Conservation (phyloP, 257 asterid genomes). For the Salvia hispanica region DNA sequence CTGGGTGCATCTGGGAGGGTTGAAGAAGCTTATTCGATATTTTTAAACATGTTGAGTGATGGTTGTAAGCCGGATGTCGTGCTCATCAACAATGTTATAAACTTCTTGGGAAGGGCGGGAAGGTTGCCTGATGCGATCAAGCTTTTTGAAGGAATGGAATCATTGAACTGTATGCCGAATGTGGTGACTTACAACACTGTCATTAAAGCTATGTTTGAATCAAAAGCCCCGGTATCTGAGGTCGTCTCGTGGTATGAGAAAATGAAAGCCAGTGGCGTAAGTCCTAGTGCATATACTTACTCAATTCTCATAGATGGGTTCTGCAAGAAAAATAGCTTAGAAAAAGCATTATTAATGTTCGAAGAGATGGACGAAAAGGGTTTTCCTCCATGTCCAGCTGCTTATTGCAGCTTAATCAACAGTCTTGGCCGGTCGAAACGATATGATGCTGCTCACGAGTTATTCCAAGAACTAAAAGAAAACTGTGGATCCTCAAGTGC, state of each 20-base stretch:
- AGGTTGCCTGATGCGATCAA: slow-evolving; percentile 66
- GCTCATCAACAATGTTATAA: slow-evolving; percentile 73
- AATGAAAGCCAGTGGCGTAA: slow-evolving; percentile 60
- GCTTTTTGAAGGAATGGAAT: slow-evolving; percentile 78
- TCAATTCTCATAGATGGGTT: slow-evolving; percentile 86
- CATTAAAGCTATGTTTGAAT: slow-evolving; percentile 70
- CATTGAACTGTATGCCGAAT: slow-evolving; percentile 65
- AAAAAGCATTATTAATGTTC: slow-evolving; percentile 69
- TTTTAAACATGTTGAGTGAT: slow-evolving; percentile 58
- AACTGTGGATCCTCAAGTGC: slow-evolving; percentile 59
- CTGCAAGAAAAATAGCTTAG: slow-evolving; percentile 77
- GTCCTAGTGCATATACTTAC: slow-evolving; percentile 78
- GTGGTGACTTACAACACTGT: slow-evolving; percentile 87
- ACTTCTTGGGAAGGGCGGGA: slow-evolving; percentile 67
- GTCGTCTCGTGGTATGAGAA: slow-evolving; percentile 65
- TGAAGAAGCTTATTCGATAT: slow-evolving; percentile 74
- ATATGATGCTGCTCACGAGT: slow-evolving; percentile 70
- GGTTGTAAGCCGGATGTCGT: slow-evolving; percentile 86
- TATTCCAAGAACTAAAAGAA: slow-evolving; percentile 59
- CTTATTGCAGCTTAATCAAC: slow-evolving; percentile 93
- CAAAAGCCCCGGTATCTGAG: slow-evolving; percentile 63
- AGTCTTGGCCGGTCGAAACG: slow-evolving; percentile 73
- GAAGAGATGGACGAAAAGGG: slow-evolving; percentile 99
- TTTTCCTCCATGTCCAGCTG: slow-evolving; percentile 91
- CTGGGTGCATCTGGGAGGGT: slow-evolving; percentile 75